These are phyloP conservation scores for Cyphellophora europaea DNA, from an alignment of 2,329 filamentous ascomycete species.

Conservation along the genomic window DNA sequence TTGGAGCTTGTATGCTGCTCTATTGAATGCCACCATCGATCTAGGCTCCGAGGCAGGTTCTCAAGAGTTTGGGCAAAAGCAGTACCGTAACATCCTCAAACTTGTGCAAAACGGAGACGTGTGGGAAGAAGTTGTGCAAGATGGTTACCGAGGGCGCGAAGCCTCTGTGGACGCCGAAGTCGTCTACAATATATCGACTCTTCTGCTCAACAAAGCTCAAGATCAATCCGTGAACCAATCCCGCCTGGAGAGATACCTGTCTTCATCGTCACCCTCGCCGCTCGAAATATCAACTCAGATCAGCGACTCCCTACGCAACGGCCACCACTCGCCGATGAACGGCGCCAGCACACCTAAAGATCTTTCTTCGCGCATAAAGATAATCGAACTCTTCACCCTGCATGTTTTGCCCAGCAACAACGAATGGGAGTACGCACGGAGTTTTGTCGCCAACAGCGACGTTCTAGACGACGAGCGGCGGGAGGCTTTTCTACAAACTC, in stretches of 20 bases:
- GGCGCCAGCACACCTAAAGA: constrained; percentile 78
- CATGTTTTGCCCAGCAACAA: constrained; percentile 89
- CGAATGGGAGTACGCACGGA: constrained; percentile 90
- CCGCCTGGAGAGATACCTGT: constrained; percentile 79
- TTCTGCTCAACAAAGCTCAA: constrained; percentile 81
- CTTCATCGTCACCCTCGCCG: constrained; percentile 63
- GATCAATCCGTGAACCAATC: constrained; percentile 78
- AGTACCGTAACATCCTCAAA: constrained; percentile 72
- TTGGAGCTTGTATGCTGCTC: constrained; percentile 93
- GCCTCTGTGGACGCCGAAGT: constrained; percentile 91
- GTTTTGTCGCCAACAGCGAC: constrained; percentile 80
- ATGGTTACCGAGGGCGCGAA: constrained; percentile 81
- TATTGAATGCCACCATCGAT: constrained; percentile 84
- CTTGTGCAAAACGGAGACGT: constrained; percentile 82
- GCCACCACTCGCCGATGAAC: constrained; percentile 33
- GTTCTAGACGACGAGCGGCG: constrained; percentile 86
- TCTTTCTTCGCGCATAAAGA: constrained; percentile 74
- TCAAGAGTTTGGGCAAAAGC: constrained; percentile 71
- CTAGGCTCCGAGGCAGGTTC: constrained; percentile 86
- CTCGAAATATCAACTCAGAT: constrained; percentile 56
- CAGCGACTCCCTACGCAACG: constrained; percentile 27
- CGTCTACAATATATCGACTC: constrained; percentile 62
- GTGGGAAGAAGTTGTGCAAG: constrained; percentile 87
- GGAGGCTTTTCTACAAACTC: constrained; percentile 77
- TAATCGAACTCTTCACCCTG: constrained; percentile 88